phyloP scores from a whole-genome alignment of 257 asterid species.

The Cynanchum wilfordii region DNA sequence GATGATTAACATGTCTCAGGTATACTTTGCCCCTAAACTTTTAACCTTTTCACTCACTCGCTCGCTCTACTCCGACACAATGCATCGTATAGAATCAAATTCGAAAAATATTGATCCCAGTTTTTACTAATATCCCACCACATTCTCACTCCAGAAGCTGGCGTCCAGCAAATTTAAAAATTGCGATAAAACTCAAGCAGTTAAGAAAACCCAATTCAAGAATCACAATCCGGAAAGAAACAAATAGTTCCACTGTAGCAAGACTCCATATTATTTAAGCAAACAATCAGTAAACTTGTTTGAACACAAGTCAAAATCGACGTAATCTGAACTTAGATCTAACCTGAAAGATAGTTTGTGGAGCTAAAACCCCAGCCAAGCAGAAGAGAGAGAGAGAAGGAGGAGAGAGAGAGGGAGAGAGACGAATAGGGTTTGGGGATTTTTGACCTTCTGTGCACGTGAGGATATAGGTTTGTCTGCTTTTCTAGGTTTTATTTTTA shows the following conservation, averaged over 20 bases:
- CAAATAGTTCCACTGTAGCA: not conserved
- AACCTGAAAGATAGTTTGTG: slow-evolving; percentile 8
- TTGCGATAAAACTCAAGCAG: not conserved
- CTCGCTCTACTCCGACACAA: not conserved
- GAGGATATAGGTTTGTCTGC: not conserved
- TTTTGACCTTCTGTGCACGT: slow-evolving; percentile 8
- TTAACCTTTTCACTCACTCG: not conserved
- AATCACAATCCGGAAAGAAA: not conserved
- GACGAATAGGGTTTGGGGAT: slow-evolving; percentile 29
- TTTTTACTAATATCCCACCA: not conserved
- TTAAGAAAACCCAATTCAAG: not conserved
- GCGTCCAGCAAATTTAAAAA: not conserved
- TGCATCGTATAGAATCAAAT: not conserved
- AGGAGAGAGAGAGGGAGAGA: not conserved
- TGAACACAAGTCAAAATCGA: not conserved
- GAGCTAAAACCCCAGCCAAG: slow-evolving; percentile 8
- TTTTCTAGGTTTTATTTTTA: not conserved
- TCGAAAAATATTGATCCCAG: not conserved
- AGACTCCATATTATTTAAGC: not conserved
- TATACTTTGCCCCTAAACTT: not conserved
- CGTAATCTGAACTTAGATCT: not conserved
- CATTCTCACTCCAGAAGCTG: not conserved
- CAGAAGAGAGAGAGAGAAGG: not conserved
- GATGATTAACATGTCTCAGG: not conserved
- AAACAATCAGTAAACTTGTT: not conserved